phyloP scores from a whole-genome alignment of 306 rosid species.

The Quercus berberidifolia region DNA sequence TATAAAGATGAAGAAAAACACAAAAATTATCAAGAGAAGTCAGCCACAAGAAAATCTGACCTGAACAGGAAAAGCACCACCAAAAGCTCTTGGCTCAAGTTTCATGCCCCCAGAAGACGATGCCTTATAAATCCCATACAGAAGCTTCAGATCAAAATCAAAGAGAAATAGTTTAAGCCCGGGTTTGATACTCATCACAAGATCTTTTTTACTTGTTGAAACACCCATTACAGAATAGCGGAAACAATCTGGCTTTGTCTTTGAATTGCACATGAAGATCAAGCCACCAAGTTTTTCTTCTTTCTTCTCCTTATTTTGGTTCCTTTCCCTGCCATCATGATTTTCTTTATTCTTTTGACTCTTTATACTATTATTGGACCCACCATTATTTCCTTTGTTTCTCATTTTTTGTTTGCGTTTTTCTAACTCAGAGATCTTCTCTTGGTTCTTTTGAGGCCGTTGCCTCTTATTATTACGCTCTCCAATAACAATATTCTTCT shows the following conservation, averaged over 20 bases:
- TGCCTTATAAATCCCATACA: conserved; percentile 81
- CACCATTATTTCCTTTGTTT: conserved; percentile 23
- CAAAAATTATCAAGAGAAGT: conserved; percentile 8
- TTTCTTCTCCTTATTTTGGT: conserved; percentile 18
- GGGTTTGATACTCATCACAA: conserved; percentile 57
- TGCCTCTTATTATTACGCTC: conserved; percentile 29
- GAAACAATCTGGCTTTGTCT: conserved; percentile 92
- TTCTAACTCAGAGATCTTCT: conserved; percentile 13
- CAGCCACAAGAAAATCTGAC: conserved; percentile 28
- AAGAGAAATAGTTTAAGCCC: conserved; percentile 79
- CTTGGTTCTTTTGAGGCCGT: conserved; percentile 25
- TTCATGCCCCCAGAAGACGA: conserved; percentile 76
- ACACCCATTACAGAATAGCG: conserved; percentile 75
- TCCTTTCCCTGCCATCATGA: conserved; percentile 19
- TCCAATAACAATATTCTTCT: conserved; percentile 13
- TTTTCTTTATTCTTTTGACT: conserved; percentile 29
- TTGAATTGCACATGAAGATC: conserved; percentile 93
- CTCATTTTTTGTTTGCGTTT: conserved; percentile 26
- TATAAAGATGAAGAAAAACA: conserved; percentile 3
- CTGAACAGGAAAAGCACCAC: conserved; percentile 94
- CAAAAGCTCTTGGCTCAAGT: conserved; percentile 85
- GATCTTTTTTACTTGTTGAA: conserved; percentile 55
- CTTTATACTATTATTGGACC: conserved; percentile 26
- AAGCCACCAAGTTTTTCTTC: conserved; percentile 78
- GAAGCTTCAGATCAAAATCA: conserved; percentile 86